Base-by-base conservation (phyloP, 2,329 filamentous ascomycete genomes). In the Aureobasidium sp. region DNA sequence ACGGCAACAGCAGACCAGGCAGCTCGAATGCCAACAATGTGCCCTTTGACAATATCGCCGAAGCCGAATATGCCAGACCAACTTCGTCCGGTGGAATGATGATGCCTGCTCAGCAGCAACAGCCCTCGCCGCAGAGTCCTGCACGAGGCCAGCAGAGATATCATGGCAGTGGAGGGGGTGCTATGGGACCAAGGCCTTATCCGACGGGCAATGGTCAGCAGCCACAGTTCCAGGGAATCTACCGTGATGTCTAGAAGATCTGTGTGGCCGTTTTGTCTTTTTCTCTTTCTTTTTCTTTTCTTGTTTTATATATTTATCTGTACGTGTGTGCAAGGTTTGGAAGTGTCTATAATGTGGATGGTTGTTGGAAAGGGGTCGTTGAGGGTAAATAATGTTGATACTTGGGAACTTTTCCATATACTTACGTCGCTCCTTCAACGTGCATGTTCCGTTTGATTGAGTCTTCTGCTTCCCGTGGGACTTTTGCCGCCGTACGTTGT, bases 151-250 rank as follows among this genome's bases (percentile, higher is more conserved):
- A 44, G 11, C 53, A 59, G 25, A 59, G 54, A 13, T 59, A 59
- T 30, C 48, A 59, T 54, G 50, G 36, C 8, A 37, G 16, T 37
- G 50, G 50, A 21, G 21, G 21, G 9, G 53, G 41, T 5, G 25
- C 54, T n/a, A 59, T 59, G 54, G 42, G 53, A 14, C 37, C 53
- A 1, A 57, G 53, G 45, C 53, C 53, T 34, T 44, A 57, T 27
- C 53, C 53, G 21, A 21, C 21, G 21, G 21, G 21, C 21, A 21
- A 21, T n/a, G 27, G n/a, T 6, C 50, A 30, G 5, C 50, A 54
- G 10, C 53, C 45, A 10, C 39, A 57, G 3, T 57, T 29, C 27
- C 53, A 57, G 13, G 53, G 39, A 7, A n/a, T 8, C 5, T 57
- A 57, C 7, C 39, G 53, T 41, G 53, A 57, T 27, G 53, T 45